phyloP scores from a whole-genome alignment of 805 yeast genomes.

The Ogataea henricii region DNA sequence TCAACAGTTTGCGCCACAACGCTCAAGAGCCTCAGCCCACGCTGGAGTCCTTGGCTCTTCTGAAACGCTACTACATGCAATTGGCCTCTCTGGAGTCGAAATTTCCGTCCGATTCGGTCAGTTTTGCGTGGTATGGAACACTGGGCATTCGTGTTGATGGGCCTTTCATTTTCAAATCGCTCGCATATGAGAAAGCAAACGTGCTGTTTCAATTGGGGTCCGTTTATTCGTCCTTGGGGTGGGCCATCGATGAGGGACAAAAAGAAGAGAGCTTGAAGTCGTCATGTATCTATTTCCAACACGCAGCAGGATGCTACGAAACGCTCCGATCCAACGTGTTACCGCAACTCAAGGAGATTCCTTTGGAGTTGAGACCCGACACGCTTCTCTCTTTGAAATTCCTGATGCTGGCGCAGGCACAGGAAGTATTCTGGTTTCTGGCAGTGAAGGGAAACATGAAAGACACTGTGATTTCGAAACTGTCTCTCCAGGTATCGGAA shows the following conservation, averaged over 20 bases:
- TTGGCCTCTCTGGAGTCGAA: slow-evolving; percentile 49
- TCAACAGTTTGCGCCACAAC: slow-evolving; percentile 47
- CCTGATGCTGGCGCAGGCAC: slow-evolving; percentile 80
- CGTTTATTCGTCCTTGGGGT: slow-evolving; percentile 58
- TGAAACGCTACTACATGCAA: slow-evolving; percentile 50
- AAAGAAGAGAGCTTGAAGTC: slow-evolving; percentile 58
- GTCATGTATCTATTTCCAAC: slow-evolving; percentile 66
- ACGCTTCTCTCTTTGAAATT: slow-evolving; percentile 52
- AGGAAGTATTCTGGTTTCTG: slow-evolving; percentile 81
- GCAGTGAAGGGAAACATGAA: slow-evolving; percentile 55
- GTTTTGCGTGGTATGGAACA: slow-evolving; percentile 75
- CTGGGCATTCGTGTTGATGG: slow-evolving; percentile 57
- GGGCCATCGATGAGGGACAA: slow-evolving; percentile 40
- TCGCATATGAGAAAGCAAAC: slow-evolving; percentile 62
- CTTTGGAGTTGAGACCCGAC: slow-evolving; percentile 50
- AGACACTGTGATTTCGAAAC: slow-evolving; percentile 60
- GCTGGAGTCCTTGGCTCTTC: slow-evolving; percentile 36
- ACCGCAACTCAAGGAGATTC: slow-evolving; percentile 25
- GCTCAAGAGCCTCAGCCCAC: slow-evolving; percentile 36
- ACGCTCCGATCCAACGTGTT: slow-evolving; percentile 29
- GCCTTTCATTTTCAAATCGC: slow-evolving; percentile 47
- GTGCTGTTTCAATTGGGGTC: slow-evolving; percentile 71
- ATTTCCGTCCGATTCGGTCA: slow-evolving; percentile 63
- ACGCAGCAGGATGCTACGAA: slow-evolving; percentile 68
- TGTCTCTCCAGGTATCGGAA: slow-evolving; percentile 63